Base-by-base conservation (phyloP, 768 basidiomycete species). In the Paxillus rubicundulus region DNA sequence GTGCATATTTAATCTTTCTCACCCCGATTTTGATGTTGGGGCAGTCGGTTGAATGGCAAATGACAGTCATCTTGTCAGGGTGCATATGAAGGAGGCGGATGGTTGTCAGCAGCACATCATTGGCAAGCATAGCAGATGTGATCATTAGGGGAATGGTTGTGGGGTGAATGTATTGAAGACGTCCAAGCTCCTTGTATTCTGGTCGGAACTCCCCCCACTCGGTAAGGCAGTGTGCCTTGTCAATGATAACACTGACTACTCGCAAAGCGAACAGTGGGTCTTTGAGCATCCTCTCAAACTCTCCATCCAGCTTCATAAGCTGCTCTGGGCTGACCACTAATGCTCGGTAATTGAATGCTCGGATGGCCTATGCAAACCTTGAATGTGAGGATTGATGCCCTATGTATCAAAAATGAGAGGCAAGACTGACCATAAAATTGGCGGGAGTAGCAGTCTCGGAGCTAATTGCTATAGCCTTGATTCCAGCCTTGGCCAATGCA, bases 101-200 rank as follows among this genome's bases (percentile, higher is more conserved):
- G 1, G 71, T 50, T 38, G 68, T 65, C 1, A 45, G 27, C 0
- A 70, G 61, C 0, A 71, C 48, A 1, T 40, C n/a, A 2, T 57
- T 50, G 1, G 72, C 65, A 2, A 74, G 60, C 0, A 72, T 75
- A 0, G 73, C 73, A 0, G 72, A 74, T 1, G 63, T 58, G 6
- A 70, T 49, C 20, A 65, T 62, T 38, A 74, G 65, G 3, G 62
- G 68, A 14, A 71, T 60, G 1, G 16, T 14, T 3, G 56, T 52
- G 2, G 70, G 63, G 6, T 76, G 58, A 5, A 72, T 47, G 53
- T 61, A 65, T 2, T 61, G 64, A 2, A 72, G 40, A 6, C 45
- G 54, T 9, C 61, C 59, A 6, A 70, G 28, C 12, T 61, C 42
- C 18, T 32, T 38, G 49, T 75, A 77, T 18, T 71, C 67, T 6